phyloP scores from a whole-genome alignment of 805 yeast genomes.

The Helenozyma rhizophorensis region DNA sequence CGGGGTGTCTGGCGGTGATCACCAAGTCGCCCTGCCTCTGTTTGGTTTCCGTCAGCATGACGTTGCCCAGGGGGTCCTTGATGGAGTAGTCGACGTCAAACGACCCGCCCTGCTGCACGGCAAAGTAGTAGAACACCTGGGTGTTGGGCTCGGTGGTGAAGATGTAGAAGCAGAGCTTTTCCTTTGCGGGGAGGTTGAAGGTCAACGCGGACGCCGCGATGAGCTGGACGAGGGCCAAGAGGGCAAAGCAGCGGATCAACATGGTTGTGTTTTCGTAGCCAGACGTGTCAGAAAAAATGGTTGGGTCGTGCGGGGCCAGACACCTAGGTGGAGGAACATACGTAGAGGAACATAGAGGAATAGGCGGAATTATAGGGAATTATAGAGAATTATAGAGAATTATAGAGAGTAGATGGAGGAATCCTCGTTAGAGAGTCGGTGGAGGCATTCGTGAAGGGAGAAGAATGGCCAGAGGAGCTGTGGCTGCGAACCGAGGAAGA shows the following conservation, averaged over 20 bases:
- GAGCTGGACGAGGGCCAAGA: conserved; percentile 24
- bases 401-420: too few species aligned
- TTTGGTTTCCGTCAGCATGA: conserved; percentile 51
- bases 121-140: conserved; percentile 71
- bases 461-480: not conserved
- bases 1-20: conserved; percentile 58
- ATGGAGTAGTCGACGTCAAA: conserved; percentile 74
- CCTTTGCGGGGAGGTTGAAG: conserved; percentile 71
- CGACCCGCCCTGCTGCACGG: conserved; percentile 77
- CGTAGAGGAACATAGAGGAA: too few species aligned
- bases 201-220: conserved; percentile 60
- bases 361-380: too few species aligned
- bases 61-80: conserved; percentile 52
- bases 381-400: too few species aligned
- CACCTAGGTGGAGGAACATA: too few species aligned
- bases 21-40: conserved; percentile 79
- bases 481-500: not conserved
- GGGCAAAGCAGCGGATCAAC: conserved; percentile 12
- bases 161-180: conserved; percentile 65
- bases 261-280: conserved; percentile 7
- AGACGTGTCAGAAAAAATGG: conserved; percentile 8
- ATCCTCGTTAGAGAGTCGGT: too few species aligned
- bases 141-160: conserved; percentile 57
- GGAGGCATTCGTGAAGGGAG: too few species aligned
- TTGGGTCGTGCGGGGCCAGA: too few species aligned